Percentiles rank a stretch among this genome's conserved stretches.
Conservation (phyloP, 2,329 filamentous ascomycete genomes). For the Tetracladium maxilliforme region DNA sequence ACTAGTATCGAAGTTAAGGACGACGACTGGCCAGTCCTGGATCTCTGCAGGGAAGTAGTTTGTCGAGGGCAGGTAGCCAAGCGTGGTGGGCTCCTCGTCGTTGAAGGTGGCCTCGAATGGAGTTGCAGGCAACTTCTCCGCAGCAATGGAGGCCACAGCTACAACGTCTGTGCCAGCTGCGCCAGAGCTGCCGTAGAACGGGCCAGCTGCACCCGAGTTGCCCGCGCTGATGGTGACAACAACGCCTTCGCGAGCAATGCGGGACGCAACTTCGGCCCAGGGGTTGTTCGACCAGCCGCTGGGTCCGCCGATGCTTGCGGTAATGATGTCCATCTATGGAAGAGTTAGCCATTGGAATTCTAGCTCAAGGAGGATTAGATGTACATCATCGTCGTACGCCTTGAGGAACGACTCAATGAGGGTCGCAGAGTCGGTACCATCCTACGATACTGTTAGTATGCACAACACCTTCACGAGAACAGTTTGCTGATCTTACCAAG, state of each 20-base stretch:
- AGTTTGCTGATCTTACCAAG: too few species aligned
- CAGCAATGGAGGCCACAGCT: slow-evolving; percentile 26
- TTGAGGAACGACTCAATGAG: slow-evolving; percentile 8
- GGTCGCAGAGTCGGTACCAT: slow-evolving; percentile 6
- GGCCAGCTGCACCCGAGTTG: slow-evolving; percentile 31
- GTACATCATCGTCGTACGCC: slow-evolving; percentile 8
- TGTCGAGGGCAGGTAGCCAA: slow-evolving; percentile 19
- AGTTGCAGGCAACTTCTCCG: slow-evolving; percentile 13
- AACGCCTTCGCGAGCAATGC: slow-evolving; percentile 37
- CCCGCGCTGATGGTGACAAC: slow-evolving; percentile 37
- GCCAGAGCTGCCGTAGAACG: slow-evolving; percentile 27
- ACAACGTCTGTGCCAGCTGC: slow-evolving; percentile 25
- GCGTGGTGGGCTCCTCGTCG: slow-evolving; percentile 11
- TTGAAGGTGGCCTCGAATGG: slow-evolving; percentile 16
- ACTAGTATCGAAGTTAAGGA: slow-evolving; percentile 31
- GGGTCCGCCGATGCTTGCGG: slow-evolving; percentile 34
- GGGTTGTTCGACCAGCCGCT: slow-evolving; percentile 37
- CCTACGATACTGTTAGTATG: too few species aligned
- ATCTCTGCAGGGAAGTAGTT: slow-evolving; percentile 17
- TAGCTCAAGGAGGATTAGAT: too few species aligned
- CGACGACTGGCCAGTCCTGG: slow-evolving; percentile 28
- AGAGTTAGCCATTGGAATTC: too few species aligned
- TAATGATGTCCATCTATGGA: slow-evolving; percentile 38
- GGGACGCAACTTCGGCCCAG: slow-evolving; percentile 31
- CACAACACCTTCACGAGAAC: slow-evolving; percentile 4